phyloP scores from a whole-genome alignment of 2,329 filamentous ascomycete species.

The Claviceps digitariae region DNA sequence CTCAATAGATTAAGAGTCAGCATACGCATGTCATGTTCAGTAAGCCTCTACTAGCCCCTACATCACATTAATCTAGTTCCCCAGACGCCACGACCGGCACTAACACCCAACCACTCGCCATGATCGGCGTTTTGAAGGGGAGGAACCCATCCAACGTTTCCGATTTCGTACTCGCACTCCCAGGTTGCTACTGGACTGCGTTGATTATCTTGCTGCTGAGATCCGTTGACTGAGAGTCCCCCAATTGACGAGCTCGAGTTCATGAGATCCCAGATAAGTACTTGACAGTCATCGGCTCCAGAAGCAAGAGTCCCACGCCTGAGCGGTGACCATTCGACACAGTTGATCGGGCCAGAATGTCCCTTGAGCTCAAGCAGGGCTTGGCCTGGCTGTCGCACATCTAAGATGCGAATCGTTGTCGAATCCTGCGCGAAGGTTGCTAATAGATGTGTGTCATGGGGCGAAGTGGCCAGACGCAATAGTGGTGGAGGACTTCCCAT shows the following conservation, averaged over 20 bases:
- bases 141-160: slow-evolving; percentile 75
- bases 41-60: not conserved
- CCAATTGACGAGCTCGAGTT: slow-evolving; percentile 38
- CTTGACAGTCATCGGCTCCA: slow-evolving; percentile 81
- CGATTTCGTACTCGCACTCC: slow-evolving; percentile 78
- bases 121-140: slow-evolving; percentile 53
- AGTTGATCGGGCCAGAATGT: slow-evolving; percentile 75
- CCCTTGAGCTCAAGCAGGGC: slow-evolving; percentile 87
- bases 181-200: slow-evolving; percentile 62
- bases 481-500: slow-evolving; percentile 66
- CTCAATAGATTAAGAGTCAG: not conserved
- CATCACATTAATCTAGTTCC: slow-evolving; percentile 41
- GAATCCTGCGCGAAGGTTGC: slow-evolving; percentile 96
- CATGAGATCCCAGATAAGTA: slow-evolving; percentile 87
- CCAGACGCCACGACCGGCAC: slow-evolving; percentile 70
- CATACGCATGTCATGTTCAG: not conserved
- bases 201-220: slow-evolving; percentile 38
- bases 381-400: slow-evolving; percentile 91
- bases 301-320: slow-evolving; percentile 81
- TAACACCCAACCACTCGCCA: slow-evolving; percentile 75
- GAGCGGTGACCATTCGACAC: slow-evolving; percentile 87
- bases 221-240: slow-evolving; percentile 32
- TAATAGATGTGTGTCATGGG: slow-evolving; percentile 86
- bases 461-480: slow-evolving; percentile 73
- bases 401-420: slow-evolving; percentile 82